A percentile compares a stretch with the other conserved stretches of the same genome.
Evolutionary conservation across 2,329 filamentous ascomycete genomes (phyloP).

Genomic region (Cytospora piceae): DNA sequence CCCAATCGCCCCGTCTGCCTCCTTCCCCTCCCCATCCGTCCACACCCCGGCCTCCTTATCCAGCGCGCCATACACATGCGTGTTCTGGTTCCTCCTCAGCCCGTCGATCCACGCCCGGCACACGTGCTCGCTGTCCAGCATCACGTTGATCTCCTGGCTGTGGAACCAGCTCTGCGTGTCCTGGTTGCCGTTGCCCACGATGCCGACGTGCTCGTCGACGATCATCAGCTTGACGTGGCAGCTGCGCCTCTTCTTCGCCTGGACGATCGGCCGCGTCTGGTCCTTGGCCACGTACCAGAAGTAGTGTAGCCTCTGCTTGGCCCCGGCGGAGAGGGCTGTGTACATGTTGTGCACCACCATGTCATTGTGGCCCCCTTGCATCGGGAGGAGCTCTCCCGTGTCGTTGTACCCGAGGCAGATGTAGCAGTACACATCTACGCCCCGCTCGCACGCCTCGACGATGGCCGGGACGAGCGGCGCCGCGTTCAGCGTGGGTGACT

Average conservation of each 20-base stretch:
- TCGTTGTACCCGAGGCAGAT: constrained; percentile 82
- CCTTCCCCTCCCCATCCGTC: constrained; percentile 56
- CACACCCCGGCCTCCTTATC: constrained; percentile 61
- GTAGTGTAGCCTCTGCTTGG: constrained; percentile 58
- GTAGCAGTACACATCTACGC: constrained; percentile 70
- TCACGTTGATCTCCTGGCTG: constrained; percentile 75
- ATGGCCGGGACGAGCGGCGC: constrained; percentile 67
- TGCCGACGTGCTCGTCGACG: constrained; percentile 68
- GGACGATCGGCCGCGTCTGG: constrained; percentile 68
- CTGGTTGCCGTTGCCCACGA: constrained; percentile 78
- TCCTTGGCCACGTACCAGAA: constrained; percentile 77
- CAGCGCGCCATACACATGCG: constrained; percentile 59
- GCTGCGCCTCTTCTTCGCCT: constrained; percentile 65
- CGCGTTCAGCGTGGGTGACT: constrained; percentile 78
- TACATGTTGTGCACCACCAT: constrained; percentile 67
- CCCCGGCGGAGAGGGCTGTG: constrained; percentile 52
- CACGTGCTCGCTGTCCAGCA: constrained; percentile 67
- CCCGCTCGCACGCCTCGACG: constrained; percentile 65
- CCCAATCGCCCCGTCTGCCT: constrained; percentile 55
- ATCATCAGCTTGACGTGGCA: constrained; percentile 82
- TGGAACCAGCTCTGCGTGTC: constrained; percentile 83
- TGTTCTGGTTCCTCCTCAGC: constrained; percentile 62
- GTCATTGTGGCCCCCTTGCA: constrained; percentile 77
- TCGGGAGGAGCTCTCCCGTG: constrained; percentile 73
- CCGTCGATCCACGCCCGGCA: constrained; percentile 66